Evolutionary conservation across 2,329 filamentous ascomycete genomes (phyloP), one percentile per base, ranked within the genome.

Genomic region (Fusarium staphyleae): DNA sequence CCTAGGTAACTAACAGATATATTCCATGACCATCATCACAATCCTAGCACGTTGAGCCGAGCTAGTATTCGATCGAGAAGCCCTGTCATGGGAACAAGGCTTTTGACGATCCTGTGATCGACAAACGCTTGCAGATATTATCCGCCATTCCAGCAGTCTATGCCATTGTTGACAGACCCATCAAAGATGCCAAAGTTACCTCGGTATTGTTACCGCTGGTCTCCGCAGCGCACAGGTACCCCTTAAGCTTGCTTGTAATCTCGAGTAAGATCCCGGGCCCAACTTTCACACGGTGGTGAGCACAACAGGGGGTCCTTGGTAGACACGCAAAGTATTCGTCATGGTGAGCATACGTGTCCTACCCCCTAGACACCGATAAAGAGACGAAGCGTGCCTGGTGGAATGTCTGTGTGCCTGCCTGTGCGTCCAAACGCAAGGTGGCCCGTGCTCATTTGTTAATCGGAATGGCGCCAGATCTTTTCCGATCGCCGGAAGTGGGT

Each of bases 381-480:
- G 19, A 24, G 22, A 24, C 5, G 22, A n/a, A n/a, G 22, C 22
- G 33, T 52, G 36, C 28, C 26, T 43, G 47, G 15, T 37, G 16
- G 24, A 36, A 32, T 48, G 32, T 32, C 32, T 18, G 26, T 7
- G 16, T 24, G 45, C 28, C 34, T 42, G 41, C n/a, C n/a, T n/a
- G n/a, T 48, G 30, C 5, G 51, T 39, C 16, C 44, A 57, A 46
- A 46, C 40, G 36, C 13, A 42, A 15, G n/a, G 11, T 63, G 63
- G 60, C 40, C 63, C 35, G 63, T 66, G 63, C 28, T 30, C 28
- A n/a, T 13, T 30, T 30, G 3, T 30, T 30, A 30, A 30, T 30
- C 28, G 28, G 13, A 30, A 30, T n/a, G 11, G 11, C 28, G 22
- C 7, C 22, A 24, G 22, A 24, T 24, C 22, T 24, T 24, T 24